Evolutionary conservation across 805 yeast genomes (phyloP).

Genomic region (Lipomyces chichibuensis): DNA sequence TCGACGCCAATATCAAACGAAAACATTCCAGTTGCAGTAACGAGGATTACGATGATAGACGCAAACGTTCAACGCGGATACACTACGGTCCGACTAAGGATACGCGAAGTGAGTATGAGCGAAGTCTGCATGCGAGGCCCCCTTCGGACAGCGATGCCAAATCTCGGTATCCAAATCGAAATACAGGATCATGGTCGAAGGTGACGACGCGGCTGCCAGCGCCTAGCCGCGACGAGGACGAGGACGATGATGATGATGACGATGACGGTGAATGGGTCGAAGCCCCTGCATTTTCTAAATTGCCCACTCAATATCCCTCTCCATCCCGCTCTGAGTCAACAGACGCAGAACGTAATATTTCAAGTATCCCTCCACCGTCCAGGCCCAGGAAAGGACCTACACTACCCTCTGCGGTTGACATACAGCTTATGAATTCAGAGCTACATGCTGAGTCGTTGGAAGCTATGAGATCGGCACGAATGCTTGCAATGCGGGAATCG

Average conservation of each 20-base stretch:
- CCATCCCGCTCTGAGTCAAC: constrained; percentile 6
- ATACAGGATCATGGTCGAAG: not conserved
- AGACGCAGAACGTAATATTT: constrained; percentile 24
- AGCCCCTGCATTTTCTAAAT: not conserved
- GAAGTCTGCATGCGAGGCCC: not conserved
- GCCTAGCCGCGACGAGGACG: not conserved
- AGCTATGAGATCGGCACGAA: constrained; percentile 15
- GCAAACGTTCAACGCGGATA: not conserved
- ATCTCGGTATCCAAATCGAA: not conserved
- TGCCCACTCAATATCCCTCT: not conserved
- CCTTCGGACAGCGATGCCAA: not conserved
- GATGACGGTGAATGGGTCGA: constrained; percentile 18
- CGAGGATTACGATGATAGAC: not conserved
- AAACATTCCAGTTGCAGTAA: not conserved
- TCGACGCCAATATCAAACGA: not conserved
- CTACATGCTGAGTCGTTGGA: constrained; percentile 14
- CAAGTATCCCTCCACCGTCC: constrained; percentile 14
- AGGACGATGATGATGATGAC: not conserved
- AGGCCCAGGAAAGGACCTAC: constrained; percentile 20
- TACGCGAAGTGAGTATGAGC: not conserved
- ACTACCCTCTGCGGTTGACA: constrained; percentile 22
- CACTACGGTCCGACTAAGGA: not conserved
- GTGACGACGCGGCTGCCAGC: not conserved
- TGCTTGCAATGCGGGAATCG: not conserved
- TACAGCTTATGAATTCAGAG: constrained; percentile 17